Evolutionary conservation across 345 rosid genomes (phyloP).

Genomic region (Heritiera littoralis): DNA sequence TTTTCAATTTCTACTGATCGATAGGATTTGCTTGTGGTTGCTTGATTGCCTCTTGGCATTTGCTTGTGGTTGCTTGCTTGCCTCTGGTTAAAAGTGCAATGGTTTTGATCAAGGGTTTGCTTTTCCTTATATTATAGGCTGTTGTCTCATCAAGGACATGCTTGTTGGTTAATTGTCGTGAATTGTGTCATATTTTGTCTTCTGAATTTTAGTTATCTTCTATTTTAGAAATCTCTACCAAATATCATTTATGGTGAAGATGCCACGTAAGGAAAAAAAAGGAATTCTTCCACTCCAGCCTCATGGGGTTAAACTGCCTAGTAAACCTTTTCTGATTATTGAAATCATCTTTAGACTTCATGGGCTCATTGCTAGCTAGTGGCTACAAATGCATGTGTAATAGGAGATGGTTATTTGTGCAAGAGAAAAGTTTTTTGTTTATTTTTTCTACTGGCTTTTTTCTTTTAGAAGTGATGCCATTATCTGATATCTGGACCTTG

Average conservation of each 20-base stretch:
- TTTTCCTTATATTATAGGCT: background rate
- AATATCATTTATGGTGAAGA: background rate
- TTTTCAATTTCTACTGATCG: background rate
- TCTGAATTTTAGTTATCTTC: background rate
- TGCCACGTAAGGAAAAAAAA: background rate
- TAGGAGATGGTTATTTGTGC: background rate
- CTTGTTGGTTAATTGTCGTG: background rate
- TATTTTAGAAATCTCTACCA: background rate
- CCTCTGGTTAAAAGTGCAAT: background rate
- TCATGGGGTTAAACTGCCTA: background rate
- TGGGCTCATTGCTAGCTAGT: background rate
- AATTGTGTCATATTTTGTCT: background rate
- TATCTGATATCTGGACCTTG: constrained; percentile 12
- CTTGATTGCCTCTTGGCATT: background rate
- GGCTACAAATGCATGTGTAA: background rate
- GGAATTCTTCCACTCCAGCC: background rate
- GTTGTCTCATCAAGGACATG: background rate
- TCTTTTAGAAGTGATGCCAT: background rate
- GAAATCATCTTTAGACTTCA: background rate
- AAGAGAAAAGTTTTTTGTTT: background rate
- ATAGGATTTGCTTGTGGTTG: background rate
- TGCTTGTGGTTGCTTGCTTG: background rate
- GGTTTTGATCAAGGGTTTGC: background rate
- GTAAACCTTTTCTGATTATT: background rate
- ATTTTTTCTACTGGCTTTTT: background rate